These are phyloP conservation scores for Logfia minima DNA, from an alignment of 129 eudicot genomes.

Conservation along the genomic window DNA sequence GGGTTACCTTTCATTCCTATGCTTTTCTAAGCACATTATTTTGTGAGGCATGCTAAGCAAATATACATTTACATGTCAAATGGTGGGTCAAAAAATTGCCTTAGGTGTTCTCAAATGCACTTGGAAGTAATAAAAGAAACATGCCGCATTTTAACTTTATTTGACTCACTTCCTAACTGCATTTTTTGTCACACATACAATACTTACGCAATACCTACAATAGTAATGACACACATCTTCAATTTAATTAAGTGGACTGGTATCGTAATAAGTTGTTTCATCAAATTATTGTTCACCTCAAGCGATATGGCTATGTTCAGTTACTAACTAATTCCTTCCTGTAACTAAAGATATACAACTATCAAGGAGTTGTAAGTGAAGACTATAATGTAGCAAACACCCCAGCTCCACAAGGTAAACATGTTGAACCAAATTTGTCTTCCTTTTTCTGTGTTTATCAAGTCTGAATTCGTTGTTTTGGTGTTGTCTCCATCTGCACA, in stretches of 20 bases:
- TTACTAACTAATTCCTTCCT: conserved; percentile 28
- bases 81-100: neutral
- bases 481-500: conserved; percentile 30
- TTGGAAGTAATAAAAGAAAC: neutral
- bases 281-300: neutral
- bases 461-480: conserved; percentile 24
- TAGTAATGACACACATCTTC: neutral
- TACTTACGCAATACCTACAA: too few relatives aligned
- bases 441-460: neutral
- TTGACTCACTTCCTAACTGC: too few relatives aligned
- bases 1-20: neutral
- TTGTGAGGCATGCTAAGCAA: conserved; percentile 1
- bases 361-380: conserved; percentile 95
- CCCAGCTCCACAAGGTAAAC: conserved; percentile 83
- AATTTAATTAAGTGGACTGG: neutral
- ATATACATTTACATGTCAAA: neutral
- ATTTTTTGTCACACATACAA: too few relatives aligned
- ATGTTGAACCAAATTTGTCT: neutral
- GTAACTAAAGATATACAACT: conserved; percentile 70
- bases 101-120: neutral
- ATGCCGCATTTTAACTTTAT: too few relatives aligned
- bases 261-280: neutral
- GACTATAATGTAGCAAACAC: conserved; percentile 95
- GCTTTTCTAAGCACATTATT: neutral
- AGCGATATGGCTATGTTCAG: neutral